Conservation (phyloP, 1,284 basidiomycete species). For the Pseudozyma sp. region DNA sequence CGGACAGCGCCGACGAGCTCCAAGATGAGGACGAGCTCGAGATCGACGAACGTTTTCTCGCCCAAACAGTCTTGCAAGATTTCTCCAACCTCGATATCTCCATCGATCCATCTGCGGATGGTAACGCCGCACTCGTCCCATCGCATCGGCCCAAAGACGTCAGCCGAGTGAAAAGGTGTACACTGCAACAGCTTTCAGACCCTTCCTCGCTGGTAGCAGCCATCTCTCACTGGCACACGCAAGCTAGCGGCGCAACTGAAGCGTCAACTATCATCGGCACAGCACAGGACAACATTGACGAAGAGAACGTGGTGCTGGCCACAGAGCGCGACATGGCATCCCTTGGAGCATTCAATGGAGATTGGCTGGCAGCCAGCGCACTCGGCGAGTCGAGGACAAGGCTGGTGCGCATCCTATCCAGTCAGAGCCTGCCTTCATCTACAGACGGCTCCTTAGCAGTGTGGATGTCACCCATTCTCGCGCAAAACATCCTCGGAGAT, state of each 20-base stretch:
- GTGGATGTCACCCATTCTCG: conserved; percentile 52
- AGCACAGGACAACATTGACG: conserved; percentile 53
- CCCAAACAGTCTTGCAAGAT: conserved; percentile 51
- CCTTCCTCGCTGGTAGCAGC: conserved; percentile 31
- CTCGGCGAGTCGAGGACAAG: conserved; percentile 21
- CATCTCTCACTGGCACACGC: conserved; percentile 43
- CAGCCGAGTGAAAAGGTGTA: conserved; percentile 25
- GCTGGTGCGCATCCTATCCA: conserved; percentile 53
- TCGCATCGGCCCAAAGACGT: conserved; percentile 4
- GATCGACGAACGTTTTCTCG: conserved; percentile 62
- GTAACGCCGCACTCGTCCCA: not conserved
- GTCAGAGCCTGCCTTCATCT: conserved; percentile 14
- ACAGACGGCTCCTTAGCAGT: conserved; percentile 13
- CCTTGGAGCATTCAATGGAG: conserved; percentile 82
- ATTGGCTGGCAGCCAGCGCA: conserved; percentile 78
- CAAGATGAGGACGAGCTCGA: conserved; percentile 32
- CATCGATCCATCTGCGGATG: conserved; percentile 18
- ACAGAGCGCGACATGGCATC: conserved; percentile 74
- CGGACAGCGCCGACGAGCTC: conserved; percentile 35
- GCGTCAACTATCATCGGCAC: conserved; percentile 13
- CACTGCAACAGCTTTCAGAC: conserved; percentile 30
- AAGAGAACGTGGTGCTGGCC: conserved; percentile 55
- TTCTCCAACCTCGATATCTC: conserved; percentile 49
- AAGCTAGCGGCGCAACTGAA: conserved; percentile 12
- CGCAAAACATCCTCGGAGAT: conserved; percentile 54